Base-by-base conservation (phyloP, 2,329 filamentous ascomycete genomes). In the Thermothelomyces thermophilus region DNA sequence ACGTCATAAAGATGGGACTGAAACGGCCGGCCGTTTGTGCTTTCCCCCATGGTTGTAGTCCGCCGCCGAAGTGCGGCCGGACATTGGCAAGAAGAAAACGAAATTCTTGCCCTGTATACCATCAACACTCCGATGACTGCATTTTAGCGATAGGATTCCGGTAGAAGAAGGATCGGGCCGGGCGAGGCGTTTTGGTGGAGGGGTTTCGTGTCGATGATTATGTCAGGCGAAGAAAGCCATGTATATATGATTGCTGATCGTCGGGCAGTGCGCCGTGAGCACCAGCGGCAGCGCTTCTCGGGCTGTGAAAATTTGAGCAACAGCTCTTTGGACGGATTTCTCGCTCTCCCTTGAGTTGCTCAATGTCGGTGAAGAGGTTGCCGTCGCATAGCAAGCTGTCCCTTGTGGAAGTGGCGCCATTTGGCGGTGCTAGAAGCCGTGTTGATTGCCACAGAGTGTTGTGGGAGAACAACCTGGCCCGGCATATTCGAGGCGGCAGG, bases 121-220 rank as follows among this genome's bases (percentile, higher is more conserved):
- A 41, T 55, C 54, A 56, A 53, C 51, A 56, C 53, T 59, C 52
- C 31, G 20, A 54, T 57, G 54, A 59, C 53, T 56, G 52, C 53
- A 58, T 62, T 62, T 61, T 57, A 62, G 56, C 59, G 60, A 57
- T 42, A 42, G 24, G 24, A 49, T 53, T 46, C 51, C 52, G 51
- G 55, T 49, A 42, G 43, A 56, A 52, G 43, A 44, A 41, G 48
- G 43, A 48, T 51, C 45, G 40, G 55, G 49, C 53, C 51, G 40
- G 59, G 53, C 56, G 51, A 53, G 60, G 59, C 52, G 60, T 62
- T 58, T 50, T 44, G 60, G 47, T 48, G 52, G 50, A 22, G 42
- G 51, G 52, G 46, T 54, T 60, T 57, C 52, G 54, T 58, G 57
- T 62, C 57, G 53, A 56, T 55, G 57, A 59, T 58, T 52, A 48